Conservation (phyloP, 192 early-diverging fungal species). For the Coemansia sp. region DNA sequence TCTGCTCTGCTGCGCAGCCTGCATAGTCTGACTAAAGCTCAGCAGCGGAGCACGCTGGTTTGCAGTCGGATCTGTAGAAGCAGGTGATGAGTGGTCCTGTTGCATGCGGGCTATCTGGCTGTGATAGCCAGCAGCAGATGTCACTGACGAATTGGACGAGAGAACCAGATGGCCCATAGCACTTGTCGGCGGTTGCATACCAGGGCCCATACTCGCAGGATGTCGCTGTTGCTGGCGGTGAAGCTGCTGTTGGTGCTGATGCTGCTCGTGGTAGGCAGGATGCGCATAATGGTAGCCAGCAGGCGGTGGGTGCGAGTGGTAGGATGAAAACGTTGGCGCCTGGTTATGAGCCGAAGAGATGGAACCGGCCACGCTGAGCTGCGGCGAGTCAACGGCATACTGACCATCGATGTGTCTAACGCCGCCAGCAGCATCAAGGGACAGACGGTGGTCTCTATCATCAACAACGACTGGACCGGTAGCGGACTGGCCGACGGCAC, state of each 20-base stretch:
- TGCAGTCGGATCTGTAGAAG: background rate
- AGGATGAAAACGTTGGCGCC: constrained; percentile 2
- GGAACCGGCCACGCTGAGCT: constrained; percentile 6
- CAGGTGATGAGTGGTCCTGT: background rate
- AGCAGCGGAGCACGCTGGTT: background rate
- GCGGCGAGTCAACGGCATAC: constrained; percentile 4
- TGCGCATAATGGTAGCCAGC: constrained; percentile 16
- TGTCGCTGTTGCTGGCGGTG: background rate
- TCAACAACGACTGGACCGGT: constrained; percentile 2
- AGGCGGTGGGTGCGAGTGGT: constrained; percentile 7
- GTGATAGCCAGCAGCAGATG: constrained; percentile 1
- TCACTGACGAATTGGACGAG: background rate
- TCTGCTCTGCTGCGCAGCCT: constrained; percentile 23
- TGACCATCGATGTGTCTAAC: background rate
- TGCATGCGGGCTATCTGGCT: constrained; percentile 18
- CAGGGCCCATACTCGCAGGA: background rate
- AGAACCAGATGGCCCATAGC: constrained; percentile 11
- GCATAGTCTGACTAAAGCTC: constrained; percentile 18
- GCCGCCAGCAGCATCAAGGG: background rate
- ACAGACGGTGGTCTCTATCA: background rate
- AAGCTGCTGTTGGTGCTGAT: constrained; percentile 26
- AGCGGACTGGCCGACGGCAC: background rate
- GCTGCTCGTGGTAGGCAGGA: constrained; percentile 10
- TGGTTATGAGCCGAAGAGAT: background rate
- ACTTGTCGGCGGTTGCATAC: background rate